Base-by-base conservation (phyloP, 140 eudicot species). In the Flaveria floridana region DNA sequence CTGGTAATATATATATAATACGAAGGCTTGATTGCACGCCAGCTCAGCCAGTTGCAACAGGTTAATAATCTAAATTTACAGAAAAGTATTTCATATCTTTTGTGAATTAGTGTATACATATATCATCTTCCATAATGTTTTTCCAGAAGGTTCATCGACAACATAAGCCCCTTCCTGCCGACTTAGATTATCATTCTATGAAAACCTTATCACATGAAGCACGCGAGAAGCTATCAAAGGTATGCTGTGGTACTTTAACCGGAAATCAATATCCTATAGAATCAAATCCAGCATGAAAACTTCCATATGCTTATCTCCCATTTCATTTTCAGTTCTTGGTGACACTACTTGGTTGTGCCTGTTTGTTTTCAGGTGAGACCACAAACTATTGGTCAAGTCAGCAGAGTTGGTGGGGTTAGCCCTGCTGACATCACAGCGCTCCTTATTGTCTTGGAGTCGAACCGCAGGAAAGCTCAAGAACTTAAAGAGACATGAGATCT, bases 361-460 rank as follows among this genome's bases (percentile, higher is more conserved):
- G 58, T 79, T 55, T 18, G 71, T 18, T 16, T 42, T 52, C 85
- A 93, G 98, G 96, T 94, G 61, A 88, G 90, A 79, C 99, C 99
- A 34, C 94, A 90, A 75, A 94, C 96, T 2, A 85, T 94, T 28
- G 99, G 99, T 61, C 99, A 94, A 80, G 99, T 97, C 12, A 88
- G 97, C 79, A 84, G 99, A 81, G 96, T 94, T 16, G 99, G 97
- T 30, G 99, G 99, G 72, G 99, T 94, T 56, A 94, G 85, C 86
- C 99, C 99, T 25, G 96, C 96, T 74, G 99, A 94, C 81, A 87
- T 94, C 65, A 94, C 97, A n/a, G 90, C 99, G 14, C 91, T 94
- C 34, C 89, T 94, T 55, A 94, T 94, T 67, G 77, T 90, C 76
- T 78, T 88, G 65, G 97, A 94, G 73, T 81, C 96, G 21, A 82